Evolutionary conservation across 2,329 filamentous ascomycete species (phyloP).

Genomic region (Rosellinia necatrix): DNA sequence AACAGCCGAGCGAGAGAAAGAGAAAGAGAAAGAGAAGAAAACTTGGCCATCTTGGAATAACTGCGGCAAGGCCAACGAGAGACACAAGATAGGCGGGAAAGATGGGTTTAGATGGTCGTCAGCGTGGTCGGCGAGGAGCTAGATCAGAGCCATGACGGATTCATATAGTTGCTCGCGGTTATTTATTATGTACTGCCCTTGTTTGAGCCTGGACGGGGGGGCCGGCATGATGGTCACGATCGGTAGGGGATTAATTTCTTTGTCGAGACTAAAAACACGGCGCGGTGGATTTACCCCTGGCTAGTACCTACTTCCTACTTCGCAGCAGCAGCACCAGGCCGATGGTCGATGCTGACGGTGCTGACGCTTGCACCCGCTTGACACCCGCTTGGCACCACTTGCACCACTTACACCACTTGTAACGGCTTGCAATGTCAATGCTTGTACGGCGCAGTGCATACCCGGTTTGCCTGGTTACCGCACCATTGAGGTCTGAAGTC

Average conservation of each 20-base stretch:
- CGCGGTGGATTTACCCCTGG: neutral
- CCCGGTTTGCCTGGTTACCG: too few relatives aligned
- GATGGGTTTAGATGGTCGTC: neutral
- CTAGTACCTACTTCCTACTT: too few relatives aligned
- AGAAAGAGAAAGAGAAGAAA: constrained; percentile 21
- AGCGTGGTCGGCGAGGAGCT: neutral
- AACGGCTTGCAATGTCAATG: too few relatives aligned
- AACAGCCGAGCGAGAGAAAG: constrained; percentile 27
- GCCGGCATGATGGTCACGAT: neutral
- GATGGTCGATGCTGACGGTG: too few relatives aligned
- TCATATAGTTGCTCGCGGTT: neutral
- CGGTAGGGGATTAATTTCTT: neutral
- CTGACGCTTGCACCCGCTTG: too few relatives aligned
- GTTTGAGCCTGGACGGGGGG: too few relatives aligned
- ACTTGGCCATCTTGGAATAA: constrained; percentile 30
- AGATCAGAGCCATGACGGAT: neutral
- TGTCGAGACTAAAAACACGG: neutral
- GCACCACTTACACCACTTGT: too few relatives aligned
- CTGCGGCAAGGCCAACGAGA: constrained; percentile 9
- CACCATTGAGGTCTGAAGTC: too few relatives aligned
- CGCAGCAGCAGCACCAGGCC: too few relatives aligned
- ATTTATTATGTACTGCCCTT: too few relatives aligned
- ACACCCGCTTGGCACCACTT: too few relatives aligned
- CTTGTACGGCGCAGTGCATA: too few relatives aligned
- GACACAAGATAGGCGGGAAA: constrained; percentile 15